Conservation (phyloP, 495 filamentous ascomycete species). For the Daldinia childiae region DNA sequence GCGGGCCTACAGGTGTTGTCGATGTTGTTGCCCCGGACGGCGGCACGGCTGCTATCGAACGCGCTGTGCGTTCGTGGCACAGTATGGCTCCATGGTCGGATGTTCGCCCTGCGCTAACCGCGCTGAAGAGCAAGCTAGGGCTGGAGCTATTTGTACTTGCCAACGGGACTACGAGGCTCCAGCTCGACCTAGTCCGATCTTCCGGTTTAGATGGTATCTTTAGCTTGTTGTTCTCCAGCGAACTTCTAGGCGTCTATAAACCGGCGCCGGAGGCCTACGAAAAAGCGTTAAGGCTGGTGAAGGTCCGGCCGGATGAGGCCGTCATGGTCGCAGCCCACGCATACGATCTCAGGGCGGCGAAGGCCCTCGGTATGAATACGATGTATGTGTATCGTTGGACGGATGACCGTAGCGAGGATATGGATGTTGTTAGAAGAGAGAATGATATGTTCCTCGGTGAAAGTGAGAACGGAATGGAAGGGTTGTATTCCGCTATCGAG, state of each 20-base stretch:
- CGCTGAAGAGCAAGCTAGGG: conserved; percentile 34
- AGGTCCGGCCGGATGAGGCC: conserved; percentile 56
- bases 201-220: conserved; percentile 55
- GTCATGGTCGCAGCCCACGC: conserved; percentile 65
- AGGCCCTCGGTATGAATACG: conserved; percentile 57
- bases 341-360: conserved; percentile 61
- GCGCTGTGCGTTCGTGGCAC: conserved; percentile 54
- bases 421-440: conserved; percentile 54
- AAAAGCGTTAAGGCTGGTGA: conserved; percentile 56
- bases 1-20: conserved; percentile 3
- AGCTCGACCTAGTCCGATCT: conserved; percentile 61
- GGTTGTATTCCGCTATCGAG: conserved; percentile 34
- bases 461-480: conserved; percentile 49
- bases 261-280: conserved; percentile 57
- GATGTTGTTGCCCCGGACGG: conserved; percentile 7
- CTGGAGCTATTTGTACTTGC: conserved; percentile 59
- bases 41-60: conserved; percentile 9
- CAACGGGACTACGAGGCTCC: conserved; percentile 65
- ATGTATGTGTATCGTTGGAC: conserved; percentile 64
- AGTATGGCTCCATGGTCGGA: conserved; percentile 60
- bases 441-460: conserved; percentile 60
- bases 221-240: conserved; percentile 62
- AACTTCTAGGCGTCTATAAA: conserved; percentile 60
- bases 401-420: conserved; percentile 63
- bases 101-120: conserved; percentile 41